phyloP scores from a whole-genome alignment of 306 rosid species.

The Ormosia emarginata region DNA sequence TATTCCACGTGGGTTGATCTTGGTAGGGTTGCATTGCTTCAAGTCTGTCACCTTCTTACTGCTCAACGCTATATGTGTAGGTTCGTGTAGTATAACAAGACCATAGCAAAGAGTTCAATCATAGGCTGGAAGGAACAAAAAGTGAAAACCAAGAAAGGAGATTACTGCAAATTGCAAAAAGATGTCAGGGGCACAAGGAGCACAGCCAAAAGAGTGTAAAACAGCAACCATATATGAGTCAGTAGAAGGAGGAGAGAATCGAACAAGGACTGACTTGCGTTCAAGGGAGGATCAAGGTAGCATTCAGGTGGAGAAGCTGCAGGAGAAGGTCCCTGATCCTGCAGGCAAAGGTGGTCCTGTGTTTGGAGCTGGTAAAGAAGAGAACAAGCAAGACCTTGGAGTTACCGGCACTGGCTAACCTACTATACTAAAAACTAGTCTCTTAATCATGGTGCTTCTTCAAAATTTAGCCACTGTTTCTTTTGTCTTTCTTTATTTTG shows the following conservation, averaged over 20 bases:
- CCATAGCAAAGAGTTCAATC: not conserved
- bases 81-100: no score
- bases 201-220: conserved; percentile 56
- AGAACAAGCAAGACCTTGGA: conserved; percentile 64
- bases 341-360: conserved; percentile 81
- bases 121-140: not conserved
- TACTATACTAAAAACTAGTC: not conserved
- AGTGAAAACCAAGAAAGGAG: not conserved
- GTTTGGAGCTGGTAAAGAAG: conserved; percentile 64
- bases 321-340: conserved; percentile 61
- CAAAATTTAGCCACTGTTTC: not conserved
- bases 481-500: not conserved
- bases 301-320: conserved; percentile 67
- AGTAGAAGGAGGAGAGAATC: conserved; percentile 61
- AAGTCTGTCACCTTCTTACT: not conserved
- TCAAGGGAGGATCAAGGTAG: conserved; percentile 66
- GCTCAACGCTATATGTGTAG: not conserved
- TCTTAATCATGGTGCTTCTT: not conserved
- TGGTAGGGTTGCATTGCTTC: not conserved
- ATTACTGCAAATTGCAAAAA: not conserved
- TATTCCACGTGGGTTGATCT: conserved; percentile 10
- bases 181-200: conserved; percentile 92
- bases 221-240: conserved; percentile 72
- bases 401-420: conserved; percentile 64
- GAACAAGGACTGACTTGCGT: conserved; percentile 48